Evolutionary conservation across 1,284 basidiomycete species (phyloP).

Genomic region (Mycena sp.): DNA sequence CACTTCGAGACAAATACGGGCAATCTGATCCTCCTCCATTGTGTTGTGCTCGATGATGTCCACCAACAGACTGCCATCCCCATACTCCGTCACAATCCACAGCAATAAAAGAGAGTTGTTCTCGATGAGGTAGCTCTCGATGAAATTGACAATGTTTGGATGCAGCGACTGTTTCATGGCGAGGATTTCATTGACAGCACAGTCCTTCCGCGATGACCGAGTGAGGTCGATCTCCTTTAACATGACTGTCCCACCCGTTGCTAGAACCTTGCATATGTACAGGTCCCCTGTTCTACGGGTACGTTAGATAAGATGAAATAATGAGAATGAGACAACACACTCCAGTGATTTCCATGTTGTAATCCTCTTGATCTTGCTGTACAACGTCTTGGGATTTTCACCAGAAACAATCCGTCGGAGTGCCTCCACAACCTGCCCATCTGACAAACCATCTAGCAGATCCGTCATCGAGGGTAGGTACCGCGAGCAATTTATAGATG

Average conservation of each 20-base stretch:
- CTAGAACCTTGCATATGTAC: conserved; percentile 97
- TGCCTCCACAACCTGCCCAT: conserved; percentile 99
- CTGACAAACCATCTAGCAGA: too few species aligned
- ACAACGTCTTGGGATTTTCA: conserved; percentile 90
- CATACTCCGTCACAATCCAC: conserved; percentile 99
- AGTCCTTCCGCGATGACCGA: conserved; percentile 95
- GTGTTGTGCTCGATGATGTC: conserved; percentile 99
- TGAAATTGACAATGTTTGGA: conserved; percentile 98
- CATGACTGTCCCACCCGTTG: conserved; percentile 91
- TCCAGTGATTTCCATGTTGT: too few species aligned
- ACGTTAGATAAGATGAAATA: conserved; percentile 5
- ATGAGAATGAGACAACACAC: conserved; percentile 54
- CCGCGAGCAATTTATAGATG: too few species aligned
- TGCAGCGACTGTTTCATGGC: conserved; percentile 99
- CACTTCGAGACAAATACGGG: conserved; percentile 93
- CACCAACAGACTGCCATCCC: conserved; percentile 98
- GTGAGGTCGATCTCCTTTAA: conserved; percentile 99
- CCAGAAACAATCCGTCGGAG: conserved; percentile 87
- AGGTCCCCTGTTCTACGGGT: conserved; percentile 94
- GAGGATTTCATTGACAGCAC: conserved; percentile 98
- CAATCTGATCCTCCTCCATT: conserved; percentile 96
- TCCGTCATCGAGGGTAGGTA: too few species aligned
- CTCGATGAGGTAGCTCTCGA: conserved; percentile 92
- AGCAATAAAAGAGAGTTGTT: conserved; percentile 91
- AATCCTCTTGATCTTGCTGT: conserved; percentile 98